phyloP scores from a whole-genome alignment of 768 basidiomycete species.

The Lactarius quietus region DNA sequence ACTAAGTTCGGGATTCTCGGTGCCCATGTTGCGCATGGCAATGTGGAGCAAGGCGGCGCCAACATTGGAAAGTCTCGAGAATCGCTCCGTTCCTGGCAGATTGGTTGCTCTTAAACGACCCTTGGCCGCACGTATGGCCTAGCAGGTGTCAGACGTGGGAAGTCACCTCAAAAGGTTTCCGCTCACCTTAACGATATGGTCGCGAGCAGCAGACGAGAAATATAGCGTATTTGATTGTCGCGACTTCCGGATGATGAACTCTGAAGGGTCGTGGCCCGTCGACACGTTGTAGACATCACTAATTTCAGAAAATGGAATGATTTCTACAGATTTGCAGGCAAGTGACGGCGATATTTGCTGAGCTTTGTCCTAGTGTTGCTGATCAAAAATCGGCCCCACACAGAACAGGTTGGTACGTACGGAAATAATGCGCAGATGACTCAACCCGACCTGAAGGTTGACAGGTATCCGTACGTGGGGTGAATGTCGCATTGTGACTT shows the following conservation, averaged over 20 bases:
- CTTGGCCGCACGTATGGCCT: slow-evolving; percentile 78
- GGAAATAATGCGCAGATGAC: slow-evolving; percentile 75
- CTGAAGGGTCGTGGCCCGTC: slow-evolving; percentile 68
- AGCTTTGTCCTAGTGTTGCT: slow-evolving; percentile 54
- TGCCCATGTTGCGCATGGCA: slow-evolving; percentile 73
- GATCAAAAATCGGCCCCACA: slow-evolving; percentile 13
- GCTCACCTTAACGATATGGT: slow-evolving; percentile 68
- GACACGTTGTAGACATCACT: slow-evolving; percentile 85
- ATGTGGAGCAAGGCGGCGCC: slow-evolving; percentile 85
- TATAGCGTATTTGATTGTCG: slow-evolving; percentile 70
- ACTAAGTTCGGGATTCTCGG: slow-evolving; percentile 72
- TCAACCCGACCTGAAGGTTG: slow-evolving; percentile 57
- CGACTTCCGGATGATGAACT: slow-evolving; percentile 77
- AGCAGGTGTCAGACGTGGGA: background rate
- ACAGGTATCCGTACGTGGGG: slow-evolving; percentile 72
- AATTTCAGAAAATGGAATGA: slow-evolving; percentile 74
- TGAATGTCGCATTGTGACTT: slow-evolving; percentile 64
- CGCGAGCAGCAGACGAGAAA: slow-evolving; percentile 67
- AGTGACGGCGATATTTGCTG: slow-evolving; percentile 63
- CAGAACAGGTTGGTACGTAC: slow-evolving; percentile 40
- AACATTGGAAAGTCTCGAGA: slow-evolving; percentile 77
- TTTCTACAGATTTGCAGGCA: slow-evolving; percentile 75
- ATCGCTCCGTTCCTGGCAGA: slow-evolving; percentile 53
- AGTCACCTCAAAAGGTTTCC: background rate
- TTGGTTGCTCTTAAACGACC: slow-evolving; percentile 58